Evolutionary conservation across 257 asterid genomes (phyloP).

Genomic region (Solanum arcanum): DNA sequence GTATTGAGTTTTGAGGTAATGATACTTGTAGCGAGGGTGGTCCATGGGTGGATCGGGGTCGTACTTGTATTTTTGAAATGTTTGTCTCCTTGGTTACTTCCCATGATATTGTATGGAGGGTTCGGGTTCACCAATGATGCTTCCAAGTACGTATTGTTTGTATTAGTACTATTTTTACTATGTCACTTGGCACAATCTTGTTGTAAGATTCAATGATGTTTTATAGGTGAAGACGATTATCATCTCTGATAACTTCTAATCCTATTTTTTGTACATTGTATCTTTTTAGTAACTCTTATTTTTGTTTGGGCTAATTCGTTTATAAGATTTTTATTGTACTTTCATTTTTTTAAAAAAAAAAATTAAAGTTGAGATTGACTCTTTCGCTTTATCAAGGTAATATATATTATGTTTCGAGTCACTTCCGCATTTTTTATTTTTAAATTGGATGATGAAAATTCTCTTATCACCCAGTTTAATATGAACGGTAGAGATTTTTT

Average conservation of each 20-base stretch:
- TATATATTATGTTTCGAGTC: no score
- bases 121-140: no score
- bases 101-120: neutral
- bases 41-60: neutral
- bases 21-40: neutral
- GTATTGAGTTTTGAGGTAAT: neutral
- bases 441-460: neutral
- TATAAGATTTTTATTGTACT: neutral
- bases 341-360: no score
- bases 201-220: no score
- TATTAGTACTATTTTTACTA: no score
- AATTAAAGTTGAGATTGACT: neutral
- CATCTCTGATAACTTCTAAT: neutral
- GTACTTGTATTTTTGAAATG: neutral
- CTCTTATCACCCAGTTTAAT: neutral
- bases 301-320: neutral
- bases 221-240: no score
- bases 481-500: no score
- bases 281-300: neutral
- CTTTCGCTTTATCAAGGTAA: neutral
- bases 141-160: no score
- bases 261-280: neutral
- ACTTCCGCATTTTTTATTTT: rapidly evolving
- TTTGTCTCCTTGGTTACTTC: no score
- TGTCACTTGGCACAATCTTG: no score